These are phyloP conservation scores for Alternaria panax DNA, from an alignment of 2,329 filamentous ascomycete genomes.

Conservation along the genomic window DNA sequence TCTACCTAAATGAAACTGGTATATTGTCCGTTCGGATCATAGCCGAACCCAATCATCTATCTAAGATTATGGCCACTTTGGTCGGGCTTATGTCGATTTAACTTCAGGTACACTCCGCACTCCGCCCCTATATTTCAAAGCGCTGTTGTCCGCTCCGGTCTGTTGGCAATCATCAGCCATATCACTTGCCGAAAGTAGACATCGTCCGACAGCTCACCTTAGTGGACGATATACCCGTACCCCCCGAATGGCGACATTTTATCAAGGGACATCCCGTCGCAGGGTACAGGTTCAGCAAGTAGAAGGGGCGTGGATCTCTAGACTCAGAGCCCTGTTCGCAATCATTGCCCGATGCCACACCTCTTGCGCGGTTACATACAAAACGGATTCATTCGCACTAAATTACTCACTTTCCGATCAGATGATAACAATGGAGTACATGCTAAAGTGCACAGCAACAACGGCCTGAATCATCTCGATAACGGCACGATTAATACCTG, in stretches of 20 bases:
- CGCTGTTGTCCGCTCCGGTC: constrained; percentile 16
- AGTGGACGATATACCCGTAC: constrained; percentile 8
- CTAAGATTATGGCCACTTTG: constrained; percentile 11
- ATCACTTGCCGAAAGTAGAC: constrained; percentile 13
- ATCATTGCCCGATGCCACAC: not conserved
- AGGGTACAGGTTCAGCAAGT: constrained; percentile 5
- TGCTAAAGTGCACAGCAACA: constrained; percentile 19
- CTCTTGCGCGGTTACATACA: not conserved
- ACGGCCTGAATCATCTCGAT: constrained; percentile 15
- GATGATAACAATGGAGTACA: constrained; percentile 4
- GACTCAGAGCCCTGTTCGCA: constrained; percentile 4
- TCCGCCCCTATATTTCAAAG: constrained; percentile 9
- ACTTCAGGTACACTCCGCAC: constrained; percentile 39
- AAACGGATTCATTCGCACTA: not conserved
- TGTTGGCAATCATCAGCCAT: constrained; percentile 2
- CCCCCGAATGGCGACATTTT: not conserved
- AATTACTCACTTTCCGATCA: not conserved
- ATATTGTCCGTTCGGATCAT: constrained; percentile 32
- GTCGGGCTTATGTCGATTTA: constrained; percentile 15
- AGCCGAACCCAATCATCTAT: constrained; percentile 30
- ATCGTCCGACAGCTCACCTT: constrained; percentile 5
- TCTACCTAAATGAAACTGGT: constrained; percentile 27
- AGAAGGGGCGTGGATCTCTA: constrained; percentile 6
- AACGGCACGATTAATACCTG: constrained; percentile 7
- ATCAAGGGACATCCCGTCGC: not conserved